Evolutionary conservation across 495 filamentous ascomycete species (phyloP), one percentile per base, ranked within the genome.

Genomic region (Neurospora sp.): DNA sequence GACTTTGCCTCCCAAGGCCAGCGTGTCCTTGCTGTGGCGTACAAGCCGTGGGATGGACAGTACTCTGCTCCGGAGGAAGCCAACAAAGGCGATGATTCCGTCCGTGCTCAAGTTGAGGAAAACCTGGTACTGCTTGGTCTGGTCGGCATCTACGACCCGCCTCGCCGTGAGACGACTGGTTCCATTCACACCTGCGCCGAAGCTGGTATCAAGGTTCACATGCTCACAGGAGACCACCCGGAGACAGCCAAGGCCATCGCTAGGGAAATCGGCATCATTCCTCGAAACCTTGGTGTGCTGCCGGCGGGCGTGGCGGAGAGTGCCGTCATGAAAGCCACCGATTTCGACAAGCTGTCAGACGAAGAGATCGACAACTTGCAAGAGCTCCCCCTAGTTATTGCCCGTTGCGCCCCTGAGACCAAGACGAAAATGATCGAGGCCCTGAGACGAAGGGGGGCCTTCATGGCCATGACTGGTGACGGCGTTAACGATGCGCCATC

Each of bases 401-500:
- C 89, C 31, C 87, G 90, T 68, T 91, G 90, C 71, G 86, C 87
- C 1, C 90, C 90, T 2, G 82, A 89, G 75, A 91, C 90, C 14
- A 92, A 92, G 82, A 86, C 86, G 0, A 86, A 86, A 53, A 90
- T 92, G 86, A 89, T 94, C 40, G 88, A 90, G 73, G 88, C 89
- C 12, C 84, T 93, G 12, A 87, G 90, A 71, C 86, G 90, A 41
- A 86, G 91, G 3, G 80, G 85, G 5, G 79, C 82, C 27, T 90
- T 85, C 75, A 88, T 87, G 81, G 87, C 86, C 69, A 90, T 90
- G 87, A 90, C 87, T 7, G 88, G 93, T 16, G 93, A 96, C 77
- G 93, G 93, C 6, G 93, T 96, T 69, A 96, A 96, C 75, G 93
- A 96, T 74, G 91, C 92, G 1, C 93, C 93, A 0, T 91, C 91